Percentiles rank a stretch among this genome's conserved stretches.
phyloP scores from a whole-genome alignment of 768 basidiomycete genomes.

The Mycena belliarum region DNA sequence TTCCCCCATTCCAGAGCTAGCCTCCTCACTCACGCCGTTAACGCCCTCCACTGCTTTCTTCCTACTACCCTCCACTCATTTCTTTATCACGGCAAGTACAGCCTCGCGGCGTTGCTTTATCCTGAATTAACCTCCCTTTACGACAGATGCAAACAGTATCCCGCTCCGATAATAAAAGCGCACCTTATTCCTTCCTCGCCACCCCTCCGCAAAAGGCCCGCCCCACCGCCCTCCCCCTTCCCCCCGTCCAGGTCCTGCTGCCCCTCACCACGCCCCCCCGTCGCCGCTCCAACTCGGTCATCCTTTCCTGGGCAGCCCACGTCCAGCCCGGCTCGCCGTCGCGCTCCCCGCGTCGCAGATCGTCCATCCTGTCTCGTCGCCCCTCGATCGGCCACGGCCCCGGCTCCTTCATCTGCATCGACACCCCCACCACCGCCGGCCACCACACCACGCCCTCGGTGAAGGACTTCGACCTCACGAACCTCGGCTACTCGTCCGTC shows the following conservation, averaged over 20 bases:
- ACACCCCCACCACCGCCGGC: conserved; percentile 40
- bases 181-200: conserved; percentile 6
- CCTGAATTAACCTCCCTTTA: neutral
- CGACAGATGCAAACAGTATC: conserved; percentile 9
- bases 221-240: neutral
- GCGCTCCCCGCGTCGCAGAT: conserved; percentile 38
- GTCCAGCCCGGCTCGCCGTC: conserved; percentile 73
- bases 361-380: conserved; percentile 26
- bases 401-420: conserved; percentile 48
- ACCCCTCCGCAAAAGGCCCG: neutral
- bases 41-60: conserved; percentile 7
- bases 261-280: conserved; percentile 23
- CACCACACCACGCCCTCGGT: conserved; percentile 41
- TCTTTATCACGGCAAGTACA: conserved; percentile 16
- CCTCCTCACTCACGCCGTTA: conserved; percentile 17
- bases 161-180: conserved; percentile 9
- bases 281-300: conserved; percentile 48
- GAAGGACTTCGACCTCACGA: conserved; percentile 56
- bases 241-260: conserved; percentile 10
- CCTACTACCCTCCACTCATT: neutral
- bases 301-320: conserved; percentile 61
- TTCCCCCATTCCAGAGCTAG: conserved; percentile 22
- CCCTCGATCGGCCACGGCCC: conserved; percentile 43
- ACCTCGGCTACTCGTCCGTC: conserved; percentile 65
- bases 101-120: neutral